Conservation (phyloP, 441 rosid genomes). For the Gossypium gossypioides region DNA sequence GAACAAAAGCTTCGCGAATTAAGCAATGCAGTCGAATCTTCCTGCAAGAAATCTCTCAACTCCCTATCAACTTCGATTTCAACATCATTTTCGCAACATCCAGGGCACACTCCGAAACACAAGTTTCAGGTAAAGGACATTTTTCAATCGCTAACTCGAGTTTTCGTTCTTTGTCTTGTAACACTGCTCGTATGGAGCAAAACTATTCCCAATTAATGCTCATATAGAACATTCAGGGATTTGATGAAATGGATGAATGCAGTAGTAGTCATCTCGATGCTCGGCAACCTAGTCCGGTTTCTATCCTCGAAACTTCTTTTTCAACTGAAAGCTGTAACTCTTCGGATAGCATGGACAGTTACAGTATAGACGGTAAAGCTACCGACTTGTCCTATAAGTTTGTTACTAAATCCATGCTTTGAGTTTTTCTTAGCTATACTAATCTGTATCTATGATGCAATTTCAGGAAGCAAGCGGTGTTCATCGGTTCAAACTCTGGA, state of each 20-base stretch:
- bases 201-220: neutral
- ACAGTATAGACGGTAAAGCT: conserved; percentile 37
- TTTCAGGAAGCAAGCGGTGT: conserved; percentile 46
- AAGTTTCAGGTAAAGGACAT: conserved; percentile 40
- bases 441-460: conserved; percentile 10
- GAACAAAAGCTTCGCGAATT: conserved; percentile 79
- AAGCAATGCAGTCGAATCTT: conserved; percentile 49
- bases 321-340: conserved; percentile 62
- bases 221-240: conserved; percentile 29
- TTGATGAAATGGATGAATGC: conserved; percentile 26
- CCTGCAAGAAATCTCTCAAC: conserved; percentile 34
- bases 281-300: conserved; percentile 61
- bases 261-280: conserved; percentile 28
- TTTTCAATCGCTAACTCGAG: neutral
- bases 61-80: conserved; percentile 33
- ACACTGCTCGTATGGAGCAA: neutral
- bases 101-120: conserved; percentile 22
- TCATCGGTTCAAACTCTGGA: conserved; percentile 43
- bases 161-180: neutral
- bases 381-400: neutral
- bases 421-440: neutral
- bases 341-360: conserved; percentile 46
- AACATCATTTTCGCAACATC: conserved; percentile 23
- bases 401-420: neutral
- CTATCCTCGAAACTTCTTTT: conserved; percentile 50